phyloP scores from a whole-genome alignment of 1,139 yeast genomes.

The Meyerozyma carpophila region DNA sequence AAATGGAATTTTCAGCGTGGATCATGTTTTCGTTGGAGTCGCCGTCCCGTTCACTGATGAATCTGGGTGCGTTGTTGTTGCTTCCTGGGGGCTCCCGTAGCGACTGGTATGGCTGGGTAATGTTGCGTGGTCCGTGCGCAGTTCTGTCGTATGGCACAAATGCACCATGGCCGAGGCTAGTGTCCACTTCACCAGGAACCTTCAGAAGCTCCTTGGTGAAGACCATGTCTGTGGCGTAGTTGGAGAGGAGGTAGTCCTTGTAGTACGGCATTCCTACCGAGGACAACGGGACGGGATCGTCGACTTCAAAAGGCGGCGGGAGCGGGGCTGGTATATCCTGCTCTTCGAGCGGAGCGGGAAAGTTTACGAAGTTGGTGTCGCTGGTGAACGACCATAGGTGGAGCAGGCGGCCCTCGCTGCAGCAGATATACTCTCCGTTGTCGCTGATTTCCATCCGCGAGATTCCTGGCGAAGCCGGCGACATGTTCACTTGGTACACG shows the following conservation, averaged over 20 bases:
- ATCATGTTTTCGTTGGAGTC: slow-evolving; percentile 6
- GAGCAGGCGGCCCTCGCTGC: slow-evolving; percentile 62
- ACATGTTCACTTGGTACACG: slow-evolving; percentile 57
- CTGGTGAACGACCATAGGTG: slow-evolving; percentile 69
- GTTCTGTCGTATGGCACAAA: slow-evolving; percentile 48
- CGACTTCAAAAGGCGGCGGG: slow-evolving; percentile 25
- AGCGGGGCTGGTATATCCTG: slow-evolving; percentile 28
- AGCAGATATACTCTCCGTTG: slow-evolving; percentile 74
- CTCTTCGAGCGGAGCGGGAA: slow-evolving; percentile 46
- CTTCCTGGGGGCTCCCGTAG: slow-evolving; percentile 20
- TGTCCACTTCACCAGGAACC: slow-evolving; percentile 41
- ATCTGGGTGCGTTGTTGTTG: slow-evolving; percentile 44
- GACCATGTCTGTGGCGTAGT: slow-evolving; percentile 63
- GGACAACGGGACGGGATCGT: slow-evolving; percentile 52
- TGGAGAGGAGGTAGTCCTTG: slow-evolving; percentile 69
- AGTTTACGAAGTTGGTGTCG: slow-evolving; percentile 39
- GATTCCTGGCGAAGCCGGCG: slow-evolving; percentile 32
- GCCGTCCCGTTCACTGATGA: slow-evolving; percentile 60
- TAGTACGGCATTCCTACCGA: slow-evolving; percentile 85
- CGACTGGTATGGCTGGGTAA: slow-evolving; percentile 43
- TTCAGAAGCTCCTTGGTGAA: slow-evolving; percentile 52
- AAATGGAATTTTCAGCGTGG: slow-evolving; percentile 10
- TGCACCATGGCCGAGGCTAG: slow-evolving; percentile 6
- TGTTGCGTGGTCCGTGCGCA: slow-evolving; percentile 41
- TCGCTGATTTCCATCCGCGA: slow-evolving; percentile 62